These are phyloP conservation scores for Scheffersomyces lignicola DNA, from an alignment of 1,139 yeast species.

Conservation along the genomic window DNA sequence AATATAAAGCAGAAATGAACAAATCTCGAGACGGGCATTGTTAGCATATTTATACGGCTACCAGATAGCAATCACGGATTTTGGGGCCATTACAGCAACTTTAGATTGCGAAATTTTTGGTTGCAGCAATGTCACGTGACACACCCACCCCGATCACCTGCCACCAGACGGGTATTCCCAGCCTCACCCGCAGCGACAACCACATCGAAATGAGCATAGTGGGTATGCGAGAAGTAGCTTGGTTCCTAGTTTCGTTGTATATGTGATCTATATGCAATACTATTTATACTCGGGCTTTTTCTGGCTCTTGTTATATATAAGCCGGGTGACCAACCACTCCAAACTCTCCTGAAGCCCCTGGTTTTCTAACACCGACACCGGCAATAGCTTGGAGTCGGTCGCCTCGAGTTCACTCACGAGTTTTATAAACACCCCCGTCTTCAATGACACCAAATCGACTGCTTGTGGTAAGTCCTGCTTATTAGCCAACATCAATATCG, in stretches of 20 bases:
- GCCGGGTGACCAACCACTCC: conserved; percentile 81
- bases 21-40: background rate
- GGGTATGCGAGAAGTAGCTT: too few species aligned
- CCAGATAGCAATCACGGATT: too few species aligned
- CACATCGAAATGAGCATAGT: too few species aligned
- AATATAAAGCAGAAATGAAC: background rate
- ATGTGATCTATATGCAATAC: background rate
- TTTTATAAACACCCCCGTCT: conserved; percentile 75
- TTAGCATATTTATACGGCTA: too few species aligned
- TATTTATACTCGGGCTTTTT: conserved; percentile 64
- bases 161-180: too few species aligned
- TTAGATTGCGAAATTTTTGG: too few species aligned
- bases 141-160: too few species aligned
- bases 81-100: too few species aligned
- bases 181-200: too few species aligned
- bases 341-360: conserved; percentile 85
- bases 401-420: conserved; percentile 84
- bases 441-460: conserved; percentile 76
- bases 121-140: too few species aligned
- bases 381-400: conserved; percentile 84
- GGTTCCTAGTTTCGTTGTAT: too few species aligned
- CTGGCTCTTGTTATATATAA: conserved; percentile 72
- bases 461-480: conserved; percentile 82
- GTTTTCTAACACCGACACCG: conserved; percentile 84
- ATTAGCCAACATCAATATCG: conserved; percentile 91